Conservation (phyloP, 768 basidiomycete genomes). For the Rhodosporidiobolus sp. region DNA sequence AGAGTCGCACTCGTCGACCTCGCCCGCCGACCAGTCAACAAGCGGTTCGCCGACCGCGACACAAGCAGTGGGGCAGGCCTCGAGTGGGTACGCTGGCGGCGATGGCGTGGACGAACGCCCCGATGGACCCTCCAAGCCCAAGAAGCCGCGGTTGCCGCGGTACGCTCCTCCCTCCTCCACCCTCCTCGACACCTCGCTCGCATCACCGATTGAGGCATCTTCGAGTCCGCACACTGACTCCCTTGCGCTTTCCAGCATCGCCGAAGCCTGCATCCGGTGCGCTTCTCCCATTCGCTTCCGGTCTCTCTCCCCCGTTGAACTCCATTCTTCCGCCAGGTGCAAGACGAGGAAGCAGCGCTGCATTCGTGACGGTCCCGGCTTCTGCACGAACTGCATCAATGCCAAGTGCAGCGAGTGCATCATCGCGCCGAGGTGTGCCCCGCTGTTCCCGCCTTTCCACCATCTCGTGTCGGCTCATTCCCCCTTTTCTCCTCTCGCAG, state of each 20-base stretch:
- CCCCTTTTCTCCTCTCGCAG: background rate
- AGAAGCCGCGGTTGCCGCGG: conserved; percentile 15
- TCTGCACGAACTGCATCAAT: conserved; percentile 13
- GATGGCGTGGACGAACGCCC: background rate
- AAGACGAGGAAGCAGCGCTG: conserved; percentile 31
- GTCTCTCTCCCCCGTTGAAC: background rate
- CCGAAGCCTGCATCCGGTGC: conserved; percentile 24
- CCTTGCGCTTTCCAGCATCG: background rate
- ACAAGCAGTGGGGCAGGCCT: too few relatives aligned
- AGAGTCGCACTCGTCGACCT: too few relatives aligned
- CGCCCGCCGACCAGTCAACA: too few relatives aligned
- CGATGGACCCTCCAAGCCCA: background rate
- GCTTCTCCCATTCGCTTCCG: background rate
- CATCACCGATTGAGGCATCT: too few relatives aligned
- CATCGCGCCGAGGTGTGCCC: conserved; percentile 6
- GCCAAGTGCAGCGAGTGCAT: conserved; percentile 17
- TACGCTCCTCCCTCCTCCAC: background rate
- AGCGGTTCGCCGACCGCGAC: too few relatives aligned
- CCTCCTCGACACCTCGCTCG: too few relatives aligned
- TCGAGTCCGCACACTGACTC: too few relatives aligned
- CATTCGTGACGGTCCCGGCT: background rate
- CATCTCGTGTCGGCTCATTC: too few relatives aligned
- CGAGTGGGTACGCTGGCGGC: too few relatives aligned
- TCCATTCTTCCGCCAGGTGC: background rate
- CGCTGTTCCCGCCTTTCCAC: background rate